Evolutionary conservation across 352 stramenopile genomes (phyloP), one percentile per base, ranked within the genome.

Genomic region (Phytopythium cucurbitacearum): DNA sequence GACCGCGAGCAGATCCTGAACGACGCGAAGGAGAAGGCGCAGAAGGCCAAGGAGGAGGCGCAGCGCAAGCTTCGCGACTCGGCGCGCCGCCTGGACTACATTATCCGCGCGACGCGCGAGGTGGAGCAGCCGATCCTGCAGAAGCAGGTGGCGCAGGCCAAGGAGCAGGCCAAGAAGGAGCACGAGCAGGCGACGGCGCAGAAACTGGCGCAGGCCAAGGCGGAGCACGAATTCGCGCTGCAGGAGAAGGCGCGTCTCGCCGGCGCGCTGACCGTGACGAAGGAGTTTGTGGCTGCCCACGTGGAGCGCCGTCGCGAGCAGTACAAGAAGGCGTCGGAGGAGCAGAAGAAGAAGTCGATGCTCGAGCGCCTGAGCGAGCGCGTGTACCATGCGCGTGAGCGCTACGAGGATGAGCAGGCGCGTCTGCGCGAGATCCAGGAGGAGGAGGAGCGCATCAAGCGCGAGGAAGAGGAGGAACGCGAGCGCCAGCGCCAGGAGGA

Each of bases 91-190:
- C 73, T 99, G 7, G 95, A 99, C 73, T 98, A 98, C 71, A 89
- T 98, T 54, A 91, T 97, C 28, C 89, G 96, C 60, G 96, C 97
- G 12, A 94, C 97, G n/a, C 89, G 96, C 51, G 97, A 98, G 55
- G 95, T 98, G 57, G 95, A 98, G 60, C 74, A 97, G 56, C 89
- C 90, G 33, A 84, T 97, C 51, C 76, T 98, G 63, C 87, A 97
- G 59, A 71, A 89, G 50, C 82, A 91, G 41, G 64, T 81, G 11
- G 73, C 89, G 43, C 50, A 82, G 53, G 91, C 97, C 35, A 91
- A 95, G 55, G 69, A 89, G 5, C 60, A 81, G 34, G 73, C 80
- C 35, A 73, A 88, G 48, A 65, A 74, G 53, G 53, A 67, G 40
- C 76, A 87, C 56, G 74, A 86, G 49, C 82, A 95, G 57, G 84